Conservation (phyloP, 176 grass and related monocot genomes). For the sorghum (Sorghum bicolor) region DNA sequence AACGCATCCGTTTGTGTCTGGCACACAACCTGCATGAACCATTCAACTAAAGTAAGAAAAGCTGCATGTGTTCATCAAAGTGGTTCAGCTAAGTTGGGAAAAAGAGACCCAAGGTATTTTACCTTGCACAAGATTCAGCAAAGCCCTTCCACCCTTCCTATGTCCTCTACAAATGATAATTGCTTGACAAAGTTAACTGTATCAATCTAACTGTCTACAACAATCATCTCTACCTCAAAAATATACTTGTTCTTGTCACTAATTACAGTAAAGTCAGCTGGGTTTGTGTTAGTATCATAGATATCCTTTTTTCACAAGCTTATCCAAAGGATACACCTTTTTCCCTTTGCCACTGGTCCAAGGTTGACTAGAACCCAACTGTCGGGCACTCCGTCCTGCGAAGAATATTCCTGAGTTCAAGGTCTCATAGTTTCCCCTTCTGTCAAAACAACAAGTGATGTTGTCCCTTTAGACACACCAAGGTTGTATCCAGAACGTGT, state of each 20-base stretch:
- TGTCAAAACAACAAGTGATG: too few species aligned
- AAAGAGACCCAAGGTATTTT: too few species aligned
- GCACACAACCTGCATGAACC: slow-evolving; percentile 1
- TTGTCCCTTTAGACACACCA: too few species aligned
- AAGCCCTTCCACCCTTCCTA: not conserved
- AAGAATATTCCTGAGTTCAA: too few species aligned
- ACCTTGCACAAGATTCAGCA: not conserved
- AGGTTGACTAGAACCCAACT: slow-evolving; percentile 1
- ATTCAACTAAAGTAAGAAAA: not conserved
- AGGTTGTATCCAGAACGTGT: too few species aligned
- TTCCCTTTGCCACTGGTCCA: slow-evolving; percentile 21
- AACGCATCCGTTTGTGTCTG: not conserved
- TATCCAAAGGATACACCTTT: slow-evolving; percentile 14
- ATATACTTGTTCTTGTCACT: slow-evolving; percentile 69
- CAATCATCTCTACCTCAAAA: not conserved
- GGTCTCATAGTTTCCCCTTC: too few species aligned
- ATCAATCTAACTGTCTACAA: slow-evolving; percentile 10
- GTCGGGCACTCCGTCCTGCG: too few species aligned
- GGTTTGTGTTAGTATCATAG: slow-evolving; percentile 70
- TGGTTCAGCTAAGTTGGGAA: not conserved
- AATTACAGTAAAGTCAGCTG: too few species aligned
- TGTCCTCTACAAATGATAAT: not conserved
- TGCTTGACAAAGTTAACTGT: not conserved
- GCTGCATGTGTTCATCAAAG: not conserved
- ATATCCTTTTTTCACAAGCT: slow-evolving; percentile 25